Conservation (phyloP, 1,284 basidiomycete species). For the Ceratobasidium sp. region DNA sequence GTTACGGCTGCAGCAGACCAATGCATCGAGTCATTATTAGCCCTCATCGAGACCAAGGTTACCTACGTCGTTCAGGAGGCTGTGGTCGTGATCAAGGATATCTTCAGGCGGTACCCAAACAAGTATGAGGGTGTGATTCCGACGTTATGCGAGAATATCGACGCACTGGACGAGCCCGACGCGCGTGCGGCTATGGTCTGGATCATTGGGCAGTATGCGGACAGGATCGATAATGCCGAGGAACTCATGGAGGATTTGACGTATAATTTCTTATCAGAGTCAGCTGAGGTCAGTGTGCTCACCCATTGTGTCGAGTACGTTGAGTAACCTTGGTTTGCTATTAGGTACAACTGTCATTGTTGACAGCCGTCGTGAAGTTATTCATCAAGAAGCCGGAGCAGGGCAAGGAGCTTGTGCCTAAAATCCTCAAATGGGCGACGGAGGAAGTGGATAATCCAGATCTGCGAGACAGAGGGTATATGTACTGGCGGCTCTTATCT, state of each 20-base stretch:
- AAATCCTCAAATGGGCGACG: constrained; percentile 96
- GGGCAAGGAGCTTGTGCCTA: constrained; percentile 91
- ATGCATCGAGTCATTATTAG: constrained; percentile 89
- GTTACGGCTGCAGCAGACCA: constrained; percentile 88
- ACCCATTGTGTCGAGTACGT: background rate
- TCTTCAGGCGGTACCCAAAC: constrained; percentile 97
- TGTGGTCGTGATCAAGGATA: constrained; percentile 96
- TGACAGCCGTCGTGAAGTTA: constrained; percentile 96
- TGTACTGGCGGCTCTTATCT: constrained; percentile 98
- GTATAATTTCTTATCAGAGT: constrained; percentile 92
- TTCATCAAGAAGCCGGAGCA: constrained; percentile 95
- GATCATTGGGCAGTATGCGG: constrained; percentile 97
- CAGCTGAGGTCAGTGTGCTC: constrained; percentile 73
- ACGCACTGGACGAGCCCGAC: constrained; percentile 93
- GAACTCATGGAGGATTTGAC: constrained; percentile 94
- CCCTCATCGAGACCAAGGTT: constrained; percentile 92
- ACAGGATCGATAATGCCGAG: constrained; percentile 95
- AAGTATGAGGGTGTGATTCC: constrained; percentile 96
- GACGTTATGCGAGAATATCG: constrained; percentile 90
- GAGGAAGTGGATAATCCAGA: constrained; percentile 99
- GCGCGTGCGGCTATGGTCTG: constrained; percentile 97
- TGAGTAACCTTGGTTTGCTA: background rate
- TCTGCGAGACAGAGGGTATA: constrained; percentile 95
- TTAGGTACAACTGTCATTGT: constrained; percentile 93
- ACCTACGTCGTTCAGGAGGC: constrained; percentile 98